A percentile compares a stretch with the other conserved stretches of the same genome.
These are phyloP conservation scores for Chondrostereum purpureum DNA, from an alignment of 1,284 basidiomycete species.

Conservation along the genomic window DNA sequence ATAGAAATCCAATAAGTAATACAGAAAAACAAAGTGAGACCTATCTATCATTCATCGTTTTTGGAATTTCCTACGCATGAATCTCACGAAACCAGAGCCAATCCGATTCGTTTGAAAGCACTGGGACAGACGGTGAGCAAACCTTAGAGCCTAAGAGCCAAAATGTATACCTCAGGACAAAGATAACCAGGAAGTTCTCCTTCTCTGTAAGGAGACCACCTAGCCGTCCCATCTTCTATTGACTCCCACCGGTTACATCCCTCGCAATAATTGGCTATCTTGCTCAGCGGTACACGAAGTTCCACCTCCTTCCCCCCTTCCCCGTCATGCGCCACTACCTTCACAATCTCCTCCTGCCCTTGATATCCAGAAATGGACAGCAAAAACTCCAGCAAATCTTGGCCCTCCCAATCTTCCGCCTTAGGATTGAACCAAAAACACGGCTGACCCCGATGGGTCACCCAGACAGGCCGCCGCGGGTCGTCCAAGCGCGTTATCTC, in stretches of 20 bases:
- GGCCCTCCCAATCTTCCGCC: neutral
- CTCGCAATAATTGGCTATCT: neutral
- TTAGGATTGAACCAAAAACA: neutral
- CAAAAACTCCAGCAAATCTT: neutral
- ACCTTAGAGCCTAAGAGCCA: neutral
- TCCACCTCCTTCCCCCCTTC: neutral
- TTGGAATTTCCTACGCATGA: neutral
- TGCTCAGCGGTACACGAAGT: neutral
- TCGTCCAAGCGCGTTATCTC: neutral
- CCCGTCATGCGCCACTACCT: neutral
- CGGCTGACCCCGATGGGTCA: neutral
- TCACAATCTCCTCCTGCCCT: neutral
- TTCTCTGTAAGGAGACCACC: neutral
- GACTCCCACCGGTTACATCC: neutral
- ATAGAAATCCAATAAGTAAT: no score
- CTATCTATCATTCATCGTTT: neutral
- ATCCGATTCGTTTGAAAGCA: neutral
- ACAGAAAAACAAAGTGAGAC: no score
- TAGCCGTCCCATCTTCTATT: neutral
- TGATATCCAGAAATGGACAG: neutral
- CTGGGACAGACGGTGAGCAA: neutral
- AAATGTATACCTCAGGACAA: neutral
- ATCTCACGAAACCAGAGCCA: neutral
- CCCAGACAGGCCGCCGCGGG: neutral
- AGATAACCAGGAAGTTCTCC: neutral